These are phyloP conservation scores for Globisporangium solare DNA, from an alignment of 352 stramenopile species.

Conservation along the genomic window DNA sequence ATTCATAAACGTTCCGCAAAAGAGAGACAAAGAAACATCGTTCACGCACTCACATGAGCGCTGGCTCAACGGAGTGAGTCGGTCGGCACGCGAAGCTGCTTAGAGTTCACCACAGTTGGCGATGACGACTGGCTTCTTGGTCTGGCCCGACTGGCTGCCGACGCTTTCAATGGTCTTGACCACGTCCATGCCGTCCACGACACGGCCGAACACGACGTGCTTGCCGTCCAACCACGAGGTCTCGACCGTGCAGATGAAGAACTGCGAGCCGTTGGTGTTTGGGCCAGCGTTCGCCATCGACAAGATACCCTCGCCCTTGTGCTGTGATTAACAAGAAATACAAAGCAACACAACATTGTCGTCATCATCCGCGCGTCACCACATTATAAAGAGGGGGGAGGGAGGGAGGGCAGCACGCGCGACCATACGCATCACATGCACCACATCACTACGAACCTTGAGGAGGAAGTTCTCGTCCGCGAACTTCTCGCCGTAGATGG, in stretches of 20 bases:
- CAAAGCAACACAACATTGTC: constrained; percentile 3
- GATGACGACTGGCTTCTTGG: constrained; percentile 89
- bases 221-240: constrained; percentile 90
- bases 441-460: constrained; percentile 23
- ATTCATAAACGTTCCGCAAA: neutral
- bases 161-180: constrained; percentile 97
- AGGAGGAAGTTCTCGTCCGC: constrained; percentile 96
- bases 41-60: too few species aligned
- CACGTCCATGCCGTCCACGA: constrained; percentile 95
- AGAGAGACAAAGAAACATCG: neutral
- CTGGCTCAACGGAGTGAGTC: too few species aligned
- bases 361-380: neutral
- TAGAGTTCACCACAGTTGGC: constrained; percentile 94
- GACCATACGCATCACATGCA: neutral
- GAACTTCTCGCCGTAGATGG: constrained; percentile 95
- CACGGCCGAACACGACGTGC: constrained; percentile 95
- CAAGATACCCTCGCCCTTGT: constrained; percentile 90
- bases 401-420: neutral
- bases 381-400: neutral
- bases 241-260: constrained; percentile 94
- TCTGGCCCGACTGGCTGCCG: constrained; percentile 91
- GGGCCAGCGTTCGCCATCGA: constrained; percentile 96
- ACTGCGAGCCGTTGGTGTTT: constrained; percentile 98
- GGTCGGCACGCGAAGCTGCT: constrained; percentile 8
- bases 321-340: constrained; percentile 35